Evolutionary conservation across 2,329 filamentous ascomycete genomes (phyloP), one percentile per base, ranked within the genome.

Genomic region (Trichoderma sp.): DNA sequence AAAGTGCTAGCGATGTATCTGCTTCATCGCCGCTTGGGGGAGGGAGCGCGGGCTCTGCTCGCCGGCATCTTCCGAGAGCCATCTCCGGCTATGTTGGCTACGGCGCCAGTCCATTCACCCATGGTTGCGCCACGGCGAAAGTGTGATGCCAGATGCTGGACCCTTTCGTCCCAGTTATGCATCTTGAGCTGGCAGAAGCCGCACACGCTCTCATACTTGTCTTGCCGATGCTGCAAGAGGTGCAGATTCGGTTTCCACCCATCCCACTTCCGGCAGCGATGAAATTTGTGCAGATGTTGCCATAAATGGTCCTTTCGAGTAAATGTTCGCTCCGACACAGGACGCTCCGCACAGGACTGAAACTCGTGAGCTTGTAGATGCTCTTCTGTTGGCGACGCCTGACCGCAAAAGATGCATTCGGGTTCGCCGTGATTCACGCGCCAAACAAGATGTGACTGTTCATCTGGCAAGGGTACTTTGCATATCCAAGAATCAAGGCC

Each of bases 401-500:
- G 68, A 0, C 80, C 80, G 59, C 80, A 82, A 37, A 81, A 81
- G 22, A 79, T 71, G 67, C 80, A 82, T 25, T 79, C 75, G 0
- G 79, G 77, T 10, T 79, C 77, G 6, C 79, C 81, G 19, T 83
- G 80, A 17, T 80, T 78, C 52, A 85, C 80, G 4, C 84, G 80
- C 70, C 86, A 82, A 2, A 85, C 80, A 0, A 84, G 79, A 1
- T 82, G 75, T 0, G 86, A 73, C 64, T 79, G 74, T n/a, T 73
- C 72, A 1, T 72, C 67, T 1, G 74, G 71, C 4, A 78, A 68
- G 4, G 79, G 78, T 1, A 78, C 79, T 0, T 81, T 81, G 70
- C 87, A 89, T 5, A 87, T 80, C 82, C 82, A 86, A 0, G 75
- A 76, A 42, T 78, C 75, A 5, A 78, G 76, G 0, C 77, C 76